Base-by-base conservation (phyloP, 116 monocot genomes). In the Thalassia testudinum region DNA sequence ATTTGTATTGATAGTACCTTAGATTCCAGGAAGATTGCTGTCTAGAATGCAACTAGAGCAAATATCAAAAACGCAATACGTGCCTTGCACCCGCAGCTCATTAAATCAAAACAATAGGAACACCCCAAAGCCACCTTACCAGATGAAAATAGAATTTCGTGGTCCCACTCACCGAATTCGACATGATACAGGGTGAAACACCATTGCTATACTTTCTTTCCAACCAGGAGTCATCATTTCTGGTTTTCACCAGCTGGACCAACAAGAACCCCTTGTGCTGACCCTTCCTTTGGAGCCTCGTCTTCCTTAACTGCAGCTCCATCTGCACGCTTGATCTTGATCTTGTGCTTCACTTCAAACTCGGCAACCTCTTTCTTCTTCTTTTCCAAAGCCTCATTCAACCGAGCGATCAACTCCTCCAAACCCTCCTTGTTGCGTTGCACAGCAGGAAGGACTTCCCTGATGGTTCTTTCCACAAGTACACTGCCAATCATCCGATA, bases 301-400 rank as follows among this genome's bases (percentile, higher is more conserved):
- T 80, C 87, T 8, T 78, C 71, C 38, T 78, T 74, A 1, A 42
- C 50, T 4, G 45, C 54, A 1, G 70, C 67, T 7, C 18, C 47
- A 28, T 79, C 83, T 0, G 68, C 45, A 54, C 55, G 74, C 56
- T 65, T 78, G 42, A 93, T 78, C 73, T 75, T 93, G 66, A 93
- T 93, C 80, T 87, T 87, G 34, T 93, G 70, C 71, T 78, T 93
- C 78, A 87, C 21, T 67, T 93, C 93, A 65, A 93, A 93, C 54
- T 93, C 93, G 0, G 66, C 24, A 14, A 93, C 68, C 58, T 93
- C 93, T 50, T 84, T 83, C 58, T 87, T 93, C 73, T 93, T 93
- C 72, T 67, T 87, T 70, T 93, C 93, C 26, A 93, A 34, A 5
- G 87, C 69, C 59, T 93, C 93, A 11, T 81, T 69, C 18, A 93